Evolutionary conservation across 768 basidiomycete genomes (phyloP), one percentile per base, ranked within the genome.

Genomic region (Pleurotus tuoliensis): DNA sequence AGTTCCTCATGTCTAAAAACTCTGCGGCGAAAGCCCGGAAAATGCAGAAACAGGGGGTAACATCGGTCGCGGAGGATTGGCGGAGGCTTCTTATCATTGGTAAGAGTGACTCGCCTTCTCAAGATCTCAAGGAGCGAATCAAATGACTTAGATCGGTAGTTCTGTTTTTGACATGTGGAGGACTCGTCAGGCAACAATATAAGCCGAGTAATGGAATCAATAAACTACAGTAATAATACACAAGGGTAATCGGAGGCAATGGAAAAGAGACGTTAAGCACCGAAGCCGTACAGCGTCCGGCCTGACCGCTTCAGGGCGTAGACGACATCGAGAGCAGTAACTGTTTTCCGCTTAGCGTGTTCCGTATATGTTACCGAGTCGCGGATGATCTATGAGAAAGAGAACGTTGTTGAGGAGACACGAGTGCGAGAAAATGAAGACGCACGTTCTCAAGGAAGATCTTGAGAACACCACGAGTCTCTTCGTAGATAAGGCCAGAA

Each of bases 291-390:
- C 39, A 92, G 78, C 25, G 88, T 92, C 63, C 88, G 81, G 27
- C 85, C 85, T 15, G 84, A 85, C 41, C 83, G 82, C 75, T 87
- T 87, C 58, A 87, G 73, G 41, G 86, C 86, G 55, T 87, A 87
- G n/a, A 87, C 86, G 43, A 88, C 91, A 67, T 92, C 91, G 64
- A 94, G 84, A 2, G 91, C 89, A 13, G 90, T 92, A 56, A 92
- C 90, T 5, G 88, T 90, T 73, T 87, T 88, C 43, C 88, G 82
- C 75, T 93, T 93, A 57, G 92, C 91, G 78, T 93, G 92, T 71
- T 94, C 92, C 39, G 92, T 94, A 78, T 94, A 94, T 52, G 92
- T 94, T 62, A 94, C 92, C 1, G 90, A 92, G 76, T 94, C 92
- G 63, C 91, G 86, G 66, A 94, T 93, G 65, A 93, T 77, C 79